Base-by-base conservation (phyloP, 2,329 filamentous ascomycete genomes). In the Thielaviopsis musarum region DNA sequence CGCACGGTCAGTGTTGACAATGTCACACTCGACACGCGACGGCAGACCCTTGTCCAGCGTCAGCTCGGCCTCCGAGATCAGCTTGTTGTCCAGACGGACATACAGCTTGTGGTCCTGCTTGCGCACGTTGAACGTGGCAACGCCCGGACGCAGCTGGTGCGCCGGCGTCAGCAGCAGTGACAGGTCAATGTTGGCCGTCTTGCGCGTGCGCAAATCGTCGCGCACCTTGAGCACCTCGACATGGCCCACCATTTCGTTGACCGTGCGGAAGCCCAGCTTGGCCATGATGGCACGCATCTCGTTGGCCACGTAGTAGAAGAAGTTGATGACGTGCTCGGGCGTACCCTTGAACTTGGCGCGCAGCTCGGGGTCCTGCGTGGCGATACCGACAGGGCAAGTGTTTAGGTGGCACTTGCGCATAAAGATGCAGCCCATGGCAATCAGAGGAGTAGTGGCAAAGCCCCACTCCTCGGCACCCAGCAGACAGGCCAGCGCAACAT, bases 401-500 rank as follows among this genome's bases (percentile, higher is more conserved):
- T 93, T 94, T 58, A 71, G 64, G 65, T 81, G 80, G 64, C 84
- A 88, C 68, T 91, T 91, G 0, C 90, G 69, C 90, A 96, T 95
- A 76, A 95, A 88, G 63, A 97, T 88, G 69, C 91, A 97, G 17
- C 91, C 91, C 88, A 97, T 93, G 59, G 91, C 91, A 66, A 96
- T 96, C 58, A 97, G 75, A 67, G 91, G 91, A 62, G 91, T 87
- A 0, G 91, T 97, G 49, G 91, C 91, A 68, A 97, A 97, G 19
- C 91, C 91, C 83, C 88, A 97, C 74, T 97, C 91, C 72, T 97
- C 91, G n/a, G 91, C 91, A 75, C 91, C 91, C 59, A 97, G 84
- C 67, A 97, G 72, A 78, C 90, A 95, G 62, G 91, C 91, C 65
- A 97, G 91, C 56, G 91, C 91, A 59, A 97, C 84, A 75, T 97